Evolutionary conservation across 345 rosid species (phyloP).

Genomic region (Eucalyptus rudis): DNA sequence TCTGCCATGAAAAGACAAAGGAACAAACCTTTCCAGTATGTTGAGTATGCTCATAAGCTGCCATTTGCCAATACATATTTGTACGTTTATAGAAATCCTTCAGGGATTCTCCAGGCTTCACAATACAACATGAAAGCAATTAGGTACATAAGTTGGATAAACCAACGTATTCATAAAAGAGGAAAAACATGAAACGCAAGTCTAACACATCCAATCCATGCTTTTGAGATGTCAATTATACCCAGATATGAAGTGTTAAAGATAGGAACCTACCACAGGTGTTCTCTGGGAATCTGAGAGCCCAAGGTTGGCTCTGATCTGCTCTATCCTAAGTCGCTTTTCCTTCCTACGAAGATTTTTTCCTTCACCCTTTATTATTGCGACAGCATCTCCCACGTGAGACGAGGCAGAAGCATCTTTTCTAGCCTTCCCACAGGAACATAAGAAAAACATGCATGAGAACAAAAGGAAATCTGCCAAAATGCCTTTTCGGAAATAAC

Average conservation of each 20-base stretch:
- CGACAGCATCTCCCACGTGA: slow-evolving; percentile 75
- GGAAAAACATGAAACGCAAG: background rate
- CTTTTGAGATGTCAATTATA: background rate
- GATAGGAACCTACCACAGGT: slow-evolving; percentile 39
- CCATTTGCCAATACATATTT: slow-evolving; percentile 97
- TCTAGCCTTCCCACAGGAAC: background rate
- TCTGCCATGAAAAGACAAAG: background rate
- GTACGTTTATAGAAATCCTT: slow-evolving; percentile 91
- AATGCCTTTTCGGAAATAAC: background rate
- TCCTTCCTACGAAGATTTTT: slow-evolving; percentile 77
- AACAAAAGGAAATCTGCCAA: background rate
- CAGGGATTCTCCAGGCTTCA: slow-evolving; percentile 90
- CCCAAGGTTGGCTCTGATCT: slow-evolving; percentile 89
- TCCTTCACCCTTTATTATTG: slow-evolving; percentile 76
- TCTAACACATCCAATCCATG: background rate
- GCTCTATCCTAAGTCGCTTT: slow-evolving; percentile 86
- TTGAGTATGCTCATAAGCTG: slow-evolving; percentile 95
- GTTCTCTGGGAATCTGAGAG: slow-evolving; percentile 97
- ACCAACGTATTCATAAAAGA: background rate
- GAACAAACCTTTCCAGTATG: slow-evolving; percentile 91
- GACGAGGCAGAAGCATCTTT: background rate
- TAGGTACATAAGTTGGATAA: background rate
- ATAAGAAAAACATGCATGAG: background rate
- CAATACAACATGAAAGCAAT: background rate
- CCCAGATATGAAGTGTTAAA: background rate